A percentile compares a stretch with the other conserved stretches of the same genome.
phyloP scores from a whole-genome alignment of 768 basidiomycete species.

The Clathrus columnatus region DNA sequence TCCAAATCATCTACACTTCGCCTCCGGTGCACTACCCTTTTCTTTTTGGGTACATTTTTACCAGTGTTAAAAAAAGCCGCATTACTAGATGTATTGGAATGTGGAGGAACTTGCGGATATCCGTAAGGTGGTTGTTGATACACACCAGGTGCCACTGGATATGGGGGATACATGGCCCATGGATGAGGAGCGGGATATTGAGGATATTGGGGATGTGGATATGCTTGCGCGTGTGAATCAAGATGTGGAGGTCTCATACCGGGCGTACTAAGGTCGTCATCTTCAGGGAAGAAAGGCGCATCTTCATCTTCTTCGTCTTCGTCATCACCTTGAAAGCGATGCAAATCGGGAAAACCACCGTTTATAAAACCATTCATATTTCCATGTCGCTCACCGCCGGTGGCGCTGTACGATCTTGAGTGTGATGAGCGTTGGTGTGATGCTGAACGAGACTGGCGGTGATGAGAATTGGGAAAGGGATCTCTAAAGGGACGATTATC shows the following conservation, averaged over 20 bases:
- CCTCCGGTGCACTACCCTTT: background rate
- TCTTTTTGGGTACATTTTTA: background rate
- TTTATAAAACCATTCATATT: background rate
- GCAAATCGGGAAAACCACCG: background rate
- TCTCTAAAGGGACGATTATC: background rate
- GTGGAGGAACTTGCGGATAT: background rate
- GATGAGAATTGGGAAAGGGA: background rate
- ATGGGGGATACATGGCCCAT: background rate
- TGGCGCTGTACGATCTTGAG: background rate
- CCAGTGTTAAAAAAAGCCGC: background rate
- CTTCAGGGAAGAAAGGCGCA: background rate
- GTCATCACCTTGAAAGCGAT: background rate
- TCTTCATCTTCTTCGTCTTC: background rate
- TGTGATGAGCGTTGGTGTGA: background rate
- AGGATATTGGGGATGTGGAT: background rate
- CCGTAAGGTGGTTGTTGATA: background rate
- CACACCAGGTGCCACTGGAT: background rate
- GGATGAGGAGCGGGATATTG: background rate
- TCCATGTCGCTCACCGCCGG: background rate
- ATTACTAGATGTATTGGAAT: background rate
- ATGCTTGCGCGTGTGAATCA: background rate
- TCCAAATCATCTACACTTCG: background rate
- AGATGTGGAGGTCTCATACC: background rate
- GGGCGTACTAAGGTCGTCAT: no score
- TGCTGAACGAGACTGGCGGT: background rate